A percentile compares a stretch with the other conserved stretches of the same genome.
These are phyloP conservation scores for Saturnispora zaruensis DNA, from an alignment of 805 yeast species.

Conservation along the genomic window DNA sequence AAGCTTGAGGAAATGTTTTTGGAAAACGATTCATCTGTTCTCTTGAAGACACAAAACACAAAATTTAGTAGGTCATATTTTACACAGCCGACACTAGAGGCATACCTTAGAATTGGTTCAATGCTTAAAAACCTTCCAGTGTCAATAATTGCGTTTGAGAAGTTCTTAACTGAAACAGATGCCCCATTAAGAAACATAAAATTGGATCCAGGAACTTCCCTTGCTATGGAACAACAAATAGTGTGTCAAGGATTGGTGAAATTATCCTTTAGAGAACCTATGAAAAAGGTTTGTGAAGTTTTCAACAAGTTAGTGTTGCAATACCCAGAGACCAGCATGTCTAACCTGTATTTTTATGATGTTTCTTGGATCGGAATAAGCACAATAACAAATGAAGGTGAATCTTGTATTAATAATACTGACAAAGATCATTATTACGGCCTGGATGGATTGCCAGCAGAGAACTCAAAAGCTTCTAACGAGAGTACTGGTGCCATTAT, in stretches of 20 bases:
- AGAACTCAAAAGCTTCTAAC: not conserved
- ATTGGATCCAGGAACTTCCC: conserved; percentile 32
- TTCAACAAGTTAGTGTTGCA: conserved; percentile 33
- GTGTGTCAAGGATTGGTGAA: conserved; percentile 57
- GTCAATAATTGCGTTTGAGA: conserved; percentile 48
- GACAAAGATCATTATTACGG: conserved; percentile 4
- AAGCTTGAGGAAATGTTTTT: conserved; percentile 21
- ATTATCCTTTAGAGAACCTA: conserved; percentile 27
- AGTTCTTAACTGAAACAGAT: conserved; percentile 53
- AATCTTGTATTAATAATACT: not conserved
- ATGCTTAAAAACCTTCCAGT: conserved; percentile 45
- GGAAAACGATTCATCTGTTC: conserved; percentile 22
- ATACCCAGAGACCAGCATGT: conserved; percentile 38
- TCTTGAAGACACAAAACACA: conserved; percentile 9
- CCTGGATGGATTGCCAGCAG: not conserved
- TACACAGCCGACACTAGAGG: conserved; percentile 41
- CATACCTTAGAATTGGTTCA: conserved; percentile 41
- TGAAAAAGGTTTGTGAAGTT: conserved; percentile 38
- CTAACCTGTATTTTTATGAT: conserved; percentile 54
- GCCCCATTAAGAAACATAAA: conserved; percentile 29
- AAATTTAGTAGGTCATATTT: conserved; percentile 17
- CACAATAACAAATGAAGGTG: not conserved
- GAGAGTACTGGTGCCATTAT: not conserved
- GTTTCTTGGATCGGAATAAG: conserved; percentile 52
- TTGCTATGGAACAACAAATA: conserved; percentile 51